These are phyloP conservation scores for Cryptococcus deneoformans DNA, from an alignment of 1,284 basidiomycete species.

Conservation along the genomic window DNA sequence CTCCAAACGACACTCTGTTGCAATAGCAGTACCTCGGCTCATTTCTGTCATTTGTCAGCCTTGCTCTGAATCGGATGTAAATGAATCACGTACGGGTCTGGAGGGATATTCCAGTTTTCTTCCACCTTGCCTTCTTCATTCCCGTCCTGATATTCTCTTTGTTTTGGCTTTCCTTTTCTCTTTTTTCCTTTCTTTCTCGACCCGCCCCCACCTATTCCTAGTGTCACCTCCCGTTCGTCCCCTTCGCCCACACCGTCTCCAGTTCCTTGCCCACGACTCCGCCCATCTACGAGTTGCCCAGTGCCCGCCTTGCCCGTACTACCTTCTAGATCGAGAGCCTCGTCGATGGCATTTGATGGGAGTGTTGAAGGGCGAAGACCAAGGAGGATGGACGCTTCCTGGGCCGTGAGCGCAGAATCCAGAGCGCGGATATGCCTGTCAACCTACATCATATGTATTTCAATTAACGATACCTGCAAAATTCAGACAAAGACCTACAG, in stretches of 20 bases:
- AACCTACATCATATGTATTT: constrained; percentile 30
- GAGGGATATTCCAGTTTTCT: constrained; percentile 14
- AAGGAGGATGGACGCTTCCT: constrained; percentile 41
- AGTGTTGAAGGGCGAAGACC: constrained; percentile 36
- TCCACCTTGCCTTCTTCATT: constrained; percentile 7
- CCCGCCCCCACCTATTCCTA: neutral
- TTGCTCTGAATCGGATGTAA: neutral
- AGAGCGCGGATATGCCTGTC: constrained; percentile 55
- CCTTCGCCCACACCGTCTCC: constrained; percentile 8
- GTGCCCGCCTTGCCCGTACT: neutral
- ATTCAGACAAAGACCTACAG: constrained; percentile 24
- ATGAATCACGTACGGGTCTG: constrained; percentile 32
- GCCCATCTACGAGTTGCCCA: constrained; percentile 2
- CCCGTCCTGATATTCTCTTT: neutral
- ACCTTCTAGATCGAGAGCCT: constrained; percentile 10
- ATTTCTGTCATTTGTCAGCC: constrained; percentile 33
- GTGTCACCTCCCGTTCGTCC: constrained; percentile 26
- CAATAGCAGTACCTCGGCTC: constrained; percentile 56
- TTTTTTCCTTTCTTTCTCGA: constrained; percentile 8
- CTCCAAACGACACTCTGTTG: constrained; percentile 51
- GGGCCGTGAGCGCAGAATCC: constrained; percentile 49
- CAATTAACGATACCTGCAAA: too few species aligned
- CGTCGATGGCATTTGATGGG: constrained; percentile 31
- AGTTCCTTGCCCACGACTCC: neutral
- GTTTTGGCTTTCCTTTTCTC: constrained; percentile 8